A percentile compares a stretch with the other conserved stretches of the same genome.
phyloP scores from a whole-genome alignment of 73 alveolate species.

The Paramecium octaurelia region DNA sequence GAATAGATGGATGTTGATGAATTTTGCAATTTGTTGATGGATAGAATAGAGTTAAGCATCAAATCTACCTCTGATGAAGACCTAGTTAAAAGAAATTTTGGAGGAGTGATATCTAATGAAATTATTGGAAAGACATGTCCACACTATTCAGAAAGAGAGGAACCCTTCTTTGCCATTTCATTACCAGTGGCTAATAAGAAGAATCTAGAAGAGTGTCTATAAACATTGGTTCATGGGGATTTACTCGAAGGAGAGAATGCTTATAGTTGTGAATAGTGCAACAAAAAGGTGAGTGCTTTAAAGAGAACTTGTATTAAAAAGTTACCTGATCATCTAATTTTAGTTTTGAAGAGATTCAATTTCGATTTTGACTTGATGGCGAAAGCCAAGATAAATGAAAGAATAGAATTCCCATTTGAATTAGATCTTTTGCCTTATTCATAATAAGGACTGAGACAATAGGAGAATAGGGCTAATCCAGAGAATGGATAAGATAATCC shows the following conservation, averaged over 20 bases:
- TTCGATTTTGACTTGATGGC: constrained; percentile 92
- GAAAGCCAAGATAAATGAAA: constrained; percentile 91
- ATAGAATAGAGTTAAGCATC: constrained; percentile 76
- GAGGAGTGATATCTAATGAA: constrained; percentile 73
- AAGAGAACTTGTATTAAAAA: constrained; percentile 90
- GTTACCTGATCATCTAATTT: constrained; percentile 90
- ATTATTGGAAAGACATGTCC: constrained; percentile 60
- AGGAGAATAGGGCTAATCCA: constrained; percentile 63
- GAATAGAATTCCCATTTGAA: constrained; percentile 94
- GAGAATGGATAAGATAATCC: constrained; percentile 66
- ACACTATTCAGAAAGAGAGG: constrained; percentile 60
- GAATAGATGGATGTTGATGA: constrained; percentile 78
- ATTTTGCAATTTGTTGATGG: constrained; percentile 75
- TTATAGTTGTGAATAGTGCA: constrained; percentile 90
- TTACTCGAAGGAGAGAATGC: constrained; percentile 96
- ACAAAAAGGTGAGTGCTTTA: constrained; percentile 88
- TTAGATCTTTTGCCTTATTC: constrained; percentile 95
- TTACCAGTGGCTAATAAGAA: constrained; percentile 86
- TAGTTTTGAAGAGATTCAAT: constrained; percentile 94
- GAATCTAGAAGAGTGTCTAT: constrained; percentile 86
- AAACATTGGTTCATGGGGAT: constrained; percentile 92
- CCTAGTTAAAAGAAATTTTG: constrained; percentile 76
- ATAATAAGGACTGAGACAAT: constrained; percentile 86
- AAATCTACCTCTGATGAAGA: constrained; percentile 77
- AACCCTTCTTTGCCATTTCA: constrained; percentile 47